Evolutionary conservation across 2,329 filamentous ascomycete species (phyloP).

Genomic region (Didymella segeticola): DNA sequence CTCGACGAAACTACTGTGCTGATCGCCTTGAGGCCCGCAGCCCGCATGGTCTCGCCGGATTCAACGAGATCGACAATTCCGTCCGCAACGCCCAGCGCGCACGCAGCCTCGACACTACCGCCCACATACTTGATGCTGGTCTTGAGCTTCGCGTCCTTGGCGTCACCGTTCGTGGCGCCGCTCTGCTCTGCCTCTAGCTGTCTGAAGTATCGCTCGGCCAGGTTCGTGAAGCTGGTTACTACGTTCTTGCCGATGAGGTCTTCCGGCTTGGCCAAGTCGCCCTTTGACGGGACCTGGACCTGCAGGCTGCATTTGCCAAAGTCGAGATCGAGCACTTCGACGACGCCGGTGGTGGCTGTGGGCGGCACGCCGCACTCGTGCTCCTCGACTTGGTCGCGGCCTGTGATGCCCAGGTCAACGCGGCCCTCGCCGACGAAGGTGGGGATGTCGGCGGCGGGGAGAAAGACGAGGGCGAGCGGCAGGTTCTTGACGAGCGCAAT

Average conservation of each 20-base stretch:
- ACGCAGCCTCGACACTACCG: slow-evolving; percentile 96
- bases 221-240: slow-evolving; percentile 90
- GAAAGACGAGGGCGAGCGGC: slow-evolving; percentile 92
- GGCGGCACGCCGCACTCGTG: slow-evolving; percentile 72
- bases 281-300: slow-evolving; percentile 94
- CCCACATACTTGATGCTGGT: slow-evolving; percentile 95
- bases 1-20: slow-evolving; percentile 89
- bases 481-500: slow-evolving; percentile 98
- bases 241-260: slow-evolving; percentile 92
- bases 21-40: slow-evolving; percentile 90
- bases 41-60: slow-evolving; percentile 98
- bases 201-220: slow-evolving; percentile 84
- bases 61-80: slow-evolving; percentile 98
- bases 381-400: slow-evolving; percentile 89
- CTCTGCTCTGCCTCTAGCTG: slow-evolving; percentile 68
- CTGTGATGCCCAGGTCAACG: slow-evolving; percentile 94
- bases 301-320: slow-evolving; percentile 93
- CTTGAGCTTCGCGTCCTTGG: slow-evolving; percentile 64
- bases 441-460: slow-evolving; percentile 95
- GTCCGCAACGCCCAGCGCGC: slow-evolving; percentile 92
- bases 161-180: slow-evolving; percentile 44
- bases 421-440: slow-evolving; percentile 95
- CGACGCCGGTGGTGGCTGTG: slow-evolving; percentile 63
- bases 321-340: slow-evolving; percentile 86
- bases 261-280: slow-evolving; percentile 70